Base-by-base conservation (phyloP, 768 basidiomycete genomes). In the Lanmaoa rubissima region DNA sequence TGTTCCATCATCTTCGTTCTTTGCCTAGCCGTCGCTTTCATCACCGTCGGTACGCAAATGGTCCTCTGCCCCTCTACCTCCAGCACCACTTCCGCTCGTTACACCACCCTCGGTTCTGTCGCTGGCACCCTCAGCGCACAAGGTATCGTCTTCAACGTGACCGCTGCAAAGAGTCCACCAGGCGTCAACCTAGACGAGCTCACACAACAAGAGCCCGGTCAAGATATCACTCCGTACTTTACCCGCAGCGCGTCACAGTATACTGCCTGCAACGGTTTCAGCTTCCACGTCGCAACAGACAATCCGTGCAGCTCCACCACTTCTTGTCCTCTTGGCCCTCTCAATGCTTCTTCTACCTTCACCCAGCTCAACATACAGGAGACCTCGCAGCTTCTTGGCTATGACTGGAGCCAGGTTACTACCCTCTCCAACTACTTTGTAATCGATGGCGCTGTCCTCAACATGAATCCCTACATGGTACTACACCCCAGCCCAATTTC, bases 21-120 rank as follows among this genome's bases (percentile, higher is more conserved):
- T 19, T 97, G 96, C 62, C 85, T 79, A 19, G 71, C 77, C 44
- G 82, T 98, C 51, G 96, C 92, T 11, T 99, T 99, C 74, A 80
- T 88, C 53, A 99, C 97, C 39, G 92, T 99, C 62, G 96, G 96
- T 36, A 84, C 96, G 45, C 92, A 97, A 74, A 86, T 86, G 64
- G 92, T 93, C 44, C 82, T 99, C 32, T 99, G 97, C 75, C 94
- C 95, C 1, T 75, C 74, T 62, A 77, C 74, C 51, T 74, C 70
- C 34, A 75, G 67, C 64, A 76, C 74, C 34, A 78, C 76, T 55
- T 71, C 70, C 60, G 68, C 70, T 52, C 65, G 65, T 47, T 86
- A 82, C 64, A 69, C 83, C 26, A 73, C 80, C 43, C 77, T 91
- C 3, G 90, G 87, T 19, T 73, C 81, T 19, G 67, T 69, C 5